phyloP scores from a whole-genome alignment of 2,329 filamentous ascomycete species.

The Colletotrichum caudatum region DNA sequence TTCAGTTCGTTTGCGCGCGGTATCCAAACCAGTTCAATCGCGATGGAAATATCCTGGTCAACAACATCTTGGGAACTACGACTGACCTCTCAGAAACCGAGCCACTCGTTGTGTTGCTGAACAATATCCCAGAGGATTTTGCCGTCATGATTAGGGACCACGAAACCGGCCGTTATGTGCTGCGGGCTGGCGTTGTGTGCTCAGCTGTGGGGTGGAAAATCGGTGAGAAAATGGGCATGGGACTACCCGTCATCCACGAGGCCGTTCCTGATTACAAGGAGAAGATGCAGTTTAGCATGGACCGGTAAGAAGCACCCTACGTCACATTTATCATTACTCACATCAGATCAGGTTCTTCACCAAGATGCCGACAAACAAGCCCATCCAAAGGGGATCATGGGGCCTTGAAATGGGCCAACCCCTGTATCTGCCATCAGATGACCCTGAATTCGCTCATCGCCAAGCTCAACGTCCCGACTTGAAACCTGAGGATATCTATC shows the following conservation, averaged over 20 bases:
- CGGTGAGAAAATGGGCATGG: constrained; percentile 77
- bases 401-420: constrained; percentile 81
- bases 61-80: constrained; percentile 73
- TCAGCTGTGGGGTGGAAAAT: constrained; percentile 86
- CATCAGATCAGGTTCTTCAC: constrained; percentile 74
- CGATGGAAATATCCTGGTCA: constrained; percentile 71
- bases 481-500: constrained; percentile 68
- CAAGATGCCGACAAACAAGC: constrained; percentile 78
- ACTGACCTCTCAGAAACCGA: constrained; percentile 71
- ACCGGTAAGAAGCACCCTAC: constrained; percentile 65
- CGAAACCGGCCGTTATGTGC: constrained; percentile 76
- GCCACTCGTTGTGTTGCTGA: constrained; percentile 77
- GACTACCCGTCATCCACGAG: constrained; percentile 77
- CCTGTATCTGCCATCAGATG: constrained; percentile 78
- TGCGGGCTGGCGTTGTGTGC: constrained; percentile 83
- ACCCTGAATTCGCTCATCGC: constrained; percentile 73
- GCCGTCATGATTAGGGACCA: constrained; percentile 80
- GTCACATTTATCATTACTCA: background rate
- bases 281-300: constrained; percentile 91
- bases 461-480: constrained; percentile 68
- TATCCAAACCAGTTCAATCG: constrained; percentile 82
- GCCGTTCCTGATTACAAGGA: constrained; percentile 86
- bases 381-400: constrained; percentile 89
- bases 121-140: constrained; percentile 89
- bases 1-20: constrained; percentile 82